Evolutionary conservation across 139 green algal species (phyloP).

Genomic region (Asterochloris erici): DNA sequence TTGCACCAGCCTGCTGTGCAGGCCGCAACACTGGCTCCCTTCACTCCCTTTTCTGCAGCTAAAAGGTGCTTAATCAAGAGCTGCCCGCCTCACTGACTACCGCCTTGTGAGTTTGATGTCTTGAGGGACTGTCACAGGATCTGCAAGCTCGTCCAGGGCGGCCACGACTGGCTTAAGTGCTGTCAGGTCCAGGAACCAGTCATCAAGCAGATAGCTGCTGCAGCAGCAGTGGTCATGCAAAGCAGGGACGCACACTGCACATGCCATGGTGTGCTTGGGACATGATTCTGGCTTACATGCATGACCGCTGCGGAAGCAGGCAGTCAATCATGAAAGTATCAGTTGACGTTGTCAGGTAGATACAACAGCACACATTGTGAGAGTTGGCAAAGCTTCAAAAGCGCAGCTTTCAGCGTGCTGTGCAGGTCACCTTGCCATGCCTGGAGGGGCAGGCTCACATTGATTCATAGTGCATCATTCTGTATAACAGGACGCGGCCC

Average conservation of each 20-base stretch:
- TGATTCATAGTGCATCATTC: slow-evolving; percentile 79
- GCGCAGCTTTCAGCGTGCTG: too few relatives aligned
- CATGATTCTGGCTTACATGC: not conserved
- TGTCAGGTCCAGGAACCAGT: slow-evolving; percentile 10
- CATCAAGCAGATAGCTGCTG: not conserved
- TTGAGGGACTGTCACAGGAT: not conserved
- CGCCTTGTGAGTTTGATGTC: not conserved
- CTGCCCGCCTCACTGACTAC: not conserved
- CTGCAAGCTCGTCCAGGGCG: slow-evolving; percentile 2
- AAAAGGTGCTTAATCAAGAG: not conserved
- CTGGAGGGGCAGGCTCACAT: not conserved
- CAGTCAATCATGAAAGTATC: too few relatives aligned
- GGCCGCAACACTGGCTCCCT: not conserved
- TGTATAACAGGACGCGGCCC: slow-evolving; percentile 84
- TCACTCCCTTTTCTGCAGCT: not conserved
- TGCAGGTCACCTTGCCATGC: too few relatives aligned
- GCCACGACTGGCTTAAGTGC: slow-evolving; percentile 11
- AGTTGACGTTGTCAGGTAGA: too few relatives aligned
- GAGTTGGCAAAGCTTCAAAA: too few relatives aligned
- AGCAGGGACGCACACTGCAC: not conserved
- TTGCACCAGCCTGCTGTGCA: not conserved
- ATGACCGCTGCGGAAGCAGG: too few relatives aligned
- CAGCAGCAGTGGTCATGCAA: not conserved
- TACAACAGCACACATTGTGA: too few relatives aligned
- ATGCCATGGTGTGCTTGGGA: not conserved